phyloP scores from a whole-genome alignment of 2,329 filamentous ascomycete species.

The Talaromyces amestolkiae region DNA sequence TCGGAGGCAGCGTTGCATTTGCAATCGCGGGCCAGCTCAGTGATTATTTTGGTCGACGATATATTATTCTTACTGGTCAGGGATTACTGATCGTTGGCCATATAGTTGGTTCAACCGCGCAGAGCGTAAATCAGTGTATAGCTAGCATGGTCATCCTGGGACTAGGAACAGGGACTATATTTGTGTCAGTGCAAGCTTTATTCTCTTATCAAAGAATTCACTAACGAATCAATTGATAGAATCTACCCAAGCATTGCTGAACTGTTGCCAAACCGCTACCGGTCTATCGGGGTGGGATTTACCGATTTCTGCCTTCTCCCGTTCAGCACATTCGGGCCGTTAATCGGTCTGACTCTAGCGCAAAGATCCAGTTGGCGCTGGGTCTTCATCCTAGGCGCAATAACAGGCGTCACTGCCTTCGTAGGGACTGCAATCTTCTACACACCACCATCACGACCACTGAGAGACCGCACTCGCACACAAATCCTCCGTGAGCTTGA shows the following conservation, averaged over 20 bases:
- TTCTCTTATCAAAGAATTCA: neutral
- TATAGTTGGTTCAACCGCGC: neutral
- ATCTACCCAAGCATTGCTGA: neutral
- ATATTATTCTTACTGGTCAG: neutral
- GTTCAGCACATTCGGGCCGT: neutral
- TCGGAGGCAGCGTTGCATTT: neutral
- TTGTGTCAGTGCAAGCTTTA: neutral
- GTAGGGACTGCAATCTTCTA: neutral
- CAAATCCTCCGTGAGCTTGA: neutral
- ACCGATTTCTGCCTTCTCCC: constrained; percentile 3
- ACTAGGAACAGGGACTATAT: neutral
- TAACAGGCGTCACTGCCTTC: neutral
- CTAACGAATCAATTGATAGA: neutral
- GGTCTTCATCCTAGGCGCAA: neutral
- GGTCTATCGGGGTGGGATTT: neutral
- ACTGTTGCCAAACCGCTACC: neutral
- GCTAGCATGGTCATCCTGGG: neutral
- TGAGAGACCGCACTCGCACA: neutral
- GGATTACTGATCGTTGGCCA: neutral
- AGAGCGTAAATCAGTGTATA: neutral
- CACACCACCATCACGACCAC: neutral
- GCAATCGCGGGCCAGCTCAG: neutral
- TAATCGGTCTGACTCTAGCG: neutral
- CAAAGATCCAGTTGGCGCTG: neutral
- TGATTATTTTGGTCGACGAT: neutral